These are phyloP conservation scores for Pyrenochaeta sp. DNA, from an alignment of 2,329 filamentous ascomycete genomes.

Conservation along the genomic window DNA sequence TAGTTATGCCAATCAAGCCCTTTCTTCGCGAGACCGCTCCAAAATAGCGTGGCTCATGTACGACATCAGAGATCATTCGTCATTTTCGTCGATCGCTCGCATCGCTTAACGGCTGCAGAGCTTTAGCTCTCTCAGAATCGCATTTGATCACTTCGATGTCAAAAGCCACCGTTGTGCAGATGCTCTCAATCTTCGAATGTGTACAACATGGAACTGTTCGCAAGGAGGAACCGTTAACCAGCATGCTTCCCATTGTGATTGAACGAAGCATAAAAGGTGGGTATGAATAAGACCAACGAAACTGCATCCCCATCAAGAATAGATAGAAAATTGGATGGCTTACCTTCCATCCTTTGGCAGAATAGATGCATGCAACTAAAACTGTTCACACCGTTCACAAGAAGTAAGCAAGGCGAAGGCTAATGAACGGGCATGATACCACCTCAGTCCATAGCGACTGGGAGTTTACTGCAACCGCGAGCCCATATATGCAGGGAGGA, in stretches of 20 bases:
- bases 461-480: conserved; percentile 9
- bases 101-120: conserved; percentile 7
- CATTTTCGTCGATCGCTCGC: conserved; percentile 18
- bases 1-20: conserved; percentile 20
- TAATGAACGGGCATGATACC: conserved; percentile 16
- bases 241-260: background rate
- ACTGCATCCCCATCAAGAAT: conserved; percentile 12
- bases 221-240: background rate
- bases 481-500: conserved; percentile 13
- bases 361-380: conserved; percentile 22
- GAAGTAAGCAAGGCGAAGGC: conserved; percentile 14
- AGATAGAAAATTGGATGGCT: conserved; percentile 19
- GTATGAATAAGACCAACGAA: conserved; percentile 6
- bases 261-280: background rate
- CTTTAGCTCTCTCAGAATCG: background rate
- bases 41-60: conserved; percentile 31
- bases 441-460: conserved; percentile 13
- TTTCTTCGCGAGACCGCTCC: conserved; percentile 13
- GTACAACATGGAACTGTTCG: background rate
- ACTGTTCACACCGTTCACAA: conserved; percentile 31
- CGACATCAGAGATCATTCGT: conserved; percentile 34
- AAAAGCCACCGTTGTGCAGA: background rate
- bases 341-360: conserved; percentile 15
- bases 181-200: background rate
- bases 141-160: background rate